These are phyloP conservation scores for Pichia sp. DNA, from an alignment of 1,139 yeast genomes.

Conservation along the genomic window DNA sequence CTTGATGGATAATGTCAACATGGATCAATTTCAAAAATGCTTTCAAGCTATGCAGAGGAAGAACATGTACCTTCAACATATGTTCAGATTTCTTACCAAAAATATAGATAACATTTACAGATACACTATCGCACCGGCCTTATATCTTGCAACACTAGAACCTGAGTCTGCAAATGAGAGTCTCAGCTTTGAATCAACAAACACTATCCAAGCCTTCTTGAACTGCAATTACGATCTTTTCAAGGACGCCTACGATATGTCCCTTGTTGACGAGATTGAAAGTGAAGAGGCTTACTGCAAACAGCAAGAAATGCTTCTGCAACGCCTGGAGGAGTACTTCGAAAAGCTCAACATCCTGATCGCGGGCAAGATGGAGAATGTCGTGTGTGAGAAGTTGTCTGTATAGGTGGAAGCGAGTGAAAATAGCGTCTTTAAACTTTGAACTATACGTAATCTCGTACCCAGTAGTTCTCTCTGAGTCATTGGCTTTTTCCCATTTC, in stretches of 20 bases:
- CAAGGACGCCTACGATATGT: not conserved
- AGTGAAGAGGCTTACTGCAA: not conserved
- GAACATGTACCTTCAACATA: slow-evolving; percentile 5
- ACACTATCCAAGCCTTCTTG: slow-evolving; percentile 7
- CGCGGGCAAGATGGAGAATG: not conserved
- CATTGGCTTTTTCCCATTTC: too few relatives aligned
- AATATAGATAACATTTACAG: slow-evolving; percentile 6
- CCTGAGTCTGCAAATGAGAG: not conserved
- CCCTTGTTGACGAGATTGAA: not conserved
- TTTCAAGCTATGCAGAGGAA: not conserved
- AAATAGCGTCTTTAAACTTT: too few relatives aligned
- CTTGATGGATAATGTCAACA: not conserved
- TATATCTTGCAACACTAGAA: slow-evolving; percentile 1
- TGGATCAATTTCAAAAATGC: not conserved
- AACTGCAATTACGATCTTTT: slow-evolving; percentile 3
- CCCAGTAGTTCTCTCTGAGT: too few relatives aligned
- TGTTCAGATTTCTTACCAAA: slow-evolving; percentile 2
- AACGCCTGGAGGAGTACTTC: not conserved
- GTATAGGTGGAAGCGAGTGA: too few relatives aligned
- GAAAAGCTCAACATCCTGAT: slow-evolving; percentile 1
- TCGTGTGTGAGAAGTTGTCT: not conserved
- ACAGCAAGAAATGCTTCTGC: not conserved
- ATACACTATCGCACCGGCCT: slow-evolving; percentile 7
- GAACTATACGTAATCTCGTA: too few relatives aligned
- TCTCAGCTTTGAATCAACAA: slow-evolving; percentile 3